phyloP scores from a whole-genome alignment of 768 basidiomycete genomes.

The Psilocybe cyanescens region DNA sequence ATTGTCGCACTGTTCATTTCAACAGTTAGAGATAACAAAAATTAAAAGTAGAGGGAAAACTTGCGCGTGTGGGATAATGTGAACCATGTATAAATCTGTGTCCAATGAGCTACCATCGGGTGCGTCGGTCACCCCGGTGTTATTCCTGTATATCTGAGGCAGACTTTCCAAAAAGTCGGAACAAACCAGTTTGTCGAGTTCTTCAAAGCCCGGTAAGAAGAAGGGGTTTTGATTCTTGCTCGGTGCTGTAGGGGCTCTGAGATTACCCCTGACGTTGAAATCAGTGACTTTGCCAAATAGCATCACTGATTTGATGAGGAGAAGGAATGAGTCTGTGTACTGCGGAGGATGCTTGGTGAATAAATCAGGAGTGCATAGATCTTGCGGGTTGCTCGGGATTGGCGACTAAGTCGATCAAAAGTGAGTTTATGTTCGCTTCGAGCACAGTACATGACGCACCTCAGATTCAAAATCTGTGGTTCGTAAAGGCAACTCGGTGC shows the following conservation, averaged over 20 bases:
- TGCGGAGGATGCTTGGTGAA: constrained; percentile 73
- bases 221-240: constrained; percentile 80
- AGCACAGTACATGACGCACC: constrained; percentile 40
- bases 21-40: constrained; percentile 10
- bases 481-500: constrained; percentile 81
- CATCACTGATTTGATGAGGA: constrained; percentile 85
- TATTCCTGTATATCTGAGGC: constrained; percentile 69
- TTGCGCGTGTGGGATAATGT: constrained; percentile 85
- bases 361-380: constrained; percentile 62
- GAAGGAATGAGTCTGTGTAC: constrained; percentile 82
- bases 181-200: constrained; percentile 70
- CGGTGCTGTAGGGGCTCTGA: constrained; percentile 67
- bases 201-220: constrained; percentile 64
- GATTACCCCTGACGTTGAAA: constrained; percentile 76
- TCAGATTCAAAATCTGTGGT: constrained; percentile 77
- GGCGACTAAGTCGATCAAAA: constrained; percentile 43
- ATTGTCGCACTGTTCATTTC: constrained; percentile 70
- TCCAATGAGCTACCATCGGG: constrained; percentile 66
- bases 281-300: constrained; percentile 86
- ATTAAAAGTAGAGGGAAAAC: constrained; percentile 30
- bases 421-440: not conserved
- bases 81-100: constrained; percentile 87
- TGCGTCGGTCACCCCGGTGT: constrained; percentile 61
- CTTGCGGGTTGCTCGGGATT: constrained; percentile 77
- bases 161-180: constrained; percentile 71